Evolutionary conservation across 192 early-diverging fungal genomes (phyloP), one percentile per base, ranked within the genome.

Genomic region (Rhizoclosmatium sp.): DNA sequence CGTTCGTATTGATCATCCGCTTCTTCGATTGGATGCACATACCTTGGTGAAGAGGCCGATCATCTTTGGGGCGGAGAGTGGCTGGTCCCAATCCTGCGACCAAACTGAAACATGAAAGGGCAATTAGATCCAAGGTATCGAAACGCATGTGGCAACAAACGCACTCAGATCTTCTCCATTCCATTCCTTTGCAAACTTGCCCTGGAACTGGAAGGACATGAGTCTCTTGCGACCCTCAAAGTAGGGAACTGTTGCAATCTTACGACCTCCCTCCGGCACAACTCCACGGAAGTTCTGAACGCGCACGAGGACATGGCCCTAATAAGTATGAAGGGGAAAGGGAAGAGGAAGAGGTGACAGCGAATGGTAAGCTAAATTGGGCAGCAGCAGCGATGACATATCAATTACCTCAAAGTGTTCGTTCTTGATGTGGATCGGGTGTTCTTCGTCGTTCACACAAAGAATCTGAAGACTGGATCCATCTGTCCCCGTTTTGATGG

Each of bases 201-300:
- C 78, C 51, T 80, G 78, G 54, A 80, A 80, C 58, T 79, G 78
- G 23, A 80, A 73, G 9, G 60, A 65, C 78, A 80, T 80, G 39
- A 72, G 49, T 5, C 78, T 39, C 44, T 46, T 49, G n/a, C 70
- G 70, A 7, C 78, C 78, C 19, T 80, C 64, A 66, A 80, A 80
- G 71, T 80, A 80, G 16, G 69, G 70, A 21, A 47, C 23, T 1
- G 78, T 65, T 3, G 78, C n/a, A 49, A 80, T 71, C 12, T 47
- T 56, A 31, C 60, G 56, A 19, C 12, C 10, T 3, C 42, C 73
- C 5, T 60, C 59, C 16, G 78, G 78, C n/a, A 73, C 71, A 23
- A 71, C 59, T 40, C 78, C 78, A 16, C 70, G 69, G 62, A 80
- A 80, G 70, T 73, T 73, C 16, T 64, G 47, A 46, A 80, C 64